Conservation (phyloP, 345 rosid genomes). For the Eucalyptus tenuipes region DNA sequence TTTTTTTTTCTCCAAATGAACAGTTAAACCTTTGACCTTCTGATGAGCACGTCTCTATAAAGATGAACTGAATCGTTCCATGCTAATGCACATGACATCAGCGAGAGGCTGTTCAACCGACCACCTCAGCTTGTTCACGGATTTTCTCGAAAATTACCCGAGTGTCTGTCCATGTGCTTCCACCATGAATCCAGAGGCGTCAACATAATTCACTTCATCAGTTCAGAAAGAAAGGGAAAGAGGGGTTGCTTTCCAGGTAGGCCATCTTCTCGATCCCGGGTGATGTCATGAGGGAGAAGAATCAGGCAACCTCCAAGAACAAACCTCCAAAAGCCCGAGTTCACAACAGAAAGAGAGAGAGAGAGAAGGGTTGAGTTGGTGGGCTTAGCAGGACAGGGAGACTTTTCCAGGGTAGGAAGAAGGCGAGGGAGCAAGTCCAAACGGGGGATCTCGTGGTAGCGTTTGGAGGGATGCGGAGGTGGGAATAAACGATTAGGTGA, state of each 20-base stretch:
- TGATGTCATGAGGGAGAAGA: conserved; percentile 17
- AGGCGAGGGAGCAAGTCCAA: conserved; percentile 16
- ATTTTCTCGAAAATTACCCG: background rate
- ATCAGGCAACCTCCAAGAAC: conserved; percentile 36
- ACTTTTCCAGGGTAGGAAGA: conserved; percentile 14
- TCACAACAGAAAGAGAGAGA: background rate
- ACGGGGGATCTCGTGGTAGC: conserved; percentile 5
- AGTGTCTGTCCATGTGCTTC: background rate
- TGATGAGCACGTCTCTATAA: background rate
- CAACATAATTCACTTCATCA: background rate
- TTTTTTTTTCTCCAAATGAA: background rate
- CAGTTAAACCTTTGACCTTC: background rate
- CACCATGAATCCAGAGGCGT: background rate
- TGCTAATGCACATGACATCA: background rate
- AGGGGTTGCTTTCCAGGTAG: background rate
- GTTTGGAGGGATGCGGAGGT: conserved; percentile 24
- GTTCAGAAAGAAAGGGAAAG: background rate
- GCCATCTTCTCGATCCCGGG: background rate
- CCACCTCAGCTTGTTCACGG: background rate
- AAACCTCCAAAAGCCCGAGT: conserved; percentile 1
- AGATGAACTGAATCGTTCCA: background rate
- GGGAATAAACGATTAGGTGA: conserved; percentile 20
- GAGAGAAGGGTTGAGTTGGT: conserved; percentile 18
- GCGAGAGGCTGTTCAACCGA: background rate
- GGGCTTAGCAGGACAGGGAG: conserved; percentile 25